Conservation (phyloP, 441 rosid species). For the Gossypium trilobum region DNA sequence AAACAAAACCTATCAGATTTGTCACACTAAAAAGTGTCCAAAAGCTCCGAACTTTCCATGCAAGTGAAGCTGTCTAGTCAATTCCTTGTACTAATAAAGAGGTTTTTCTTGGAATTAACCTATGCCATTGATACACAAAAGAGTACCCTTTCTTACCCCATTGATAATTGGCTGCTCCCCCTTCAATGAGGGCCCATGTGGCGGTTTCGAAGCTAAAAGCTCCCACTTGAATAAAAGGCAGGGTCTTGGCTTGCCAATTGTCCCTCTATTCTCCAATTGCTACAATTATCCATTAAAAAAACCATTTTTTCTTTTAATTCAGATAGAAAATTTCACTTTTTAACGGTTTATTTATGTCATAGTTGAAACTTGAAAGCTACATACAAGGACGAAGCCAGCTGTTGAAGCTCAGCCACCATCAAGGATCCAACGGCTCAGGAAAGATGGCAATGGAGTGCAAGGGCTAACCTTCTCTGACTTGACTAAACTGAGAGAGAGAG, state of each 20-base stretch:
- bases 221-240: not conserved
- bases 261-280: not conserved
- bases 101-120: not conserved
- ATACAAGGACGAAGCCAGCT: not conserved
- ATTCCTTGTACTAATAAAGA: not conserved
- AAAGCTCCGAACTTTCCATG: not conserved
- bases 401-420: not conserved
- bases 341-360: not conserved
- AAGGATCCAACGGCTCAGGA: conserved; percentile 28
- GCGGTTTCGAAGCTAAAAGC: not conserved
- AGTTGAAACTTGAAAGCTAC: not conserved
- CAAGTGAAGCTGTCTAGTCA: not conserved
- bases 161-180: not conserved
- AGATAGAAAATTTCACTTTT: not conserved
- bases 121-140: not conserved
- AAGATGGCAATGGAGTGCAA: not conserved
- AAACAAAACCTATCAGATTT: not conserved
- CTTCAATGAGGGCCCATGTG: not conserved
- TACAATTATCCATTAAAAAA: not conserved
- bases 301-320: no score
- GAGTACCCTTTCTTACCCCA: not conserved
- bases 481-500: not conserved
- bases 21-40: not conserved
- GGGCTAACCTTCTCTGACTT: conserved; percentile 20
- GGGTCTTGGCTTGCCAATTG: not conserved